Evolutionary conservation across 2,329 filamentous ascomycete genomes (phyloP).

Genomic region (Aspergillaceae sp.): DNA sequence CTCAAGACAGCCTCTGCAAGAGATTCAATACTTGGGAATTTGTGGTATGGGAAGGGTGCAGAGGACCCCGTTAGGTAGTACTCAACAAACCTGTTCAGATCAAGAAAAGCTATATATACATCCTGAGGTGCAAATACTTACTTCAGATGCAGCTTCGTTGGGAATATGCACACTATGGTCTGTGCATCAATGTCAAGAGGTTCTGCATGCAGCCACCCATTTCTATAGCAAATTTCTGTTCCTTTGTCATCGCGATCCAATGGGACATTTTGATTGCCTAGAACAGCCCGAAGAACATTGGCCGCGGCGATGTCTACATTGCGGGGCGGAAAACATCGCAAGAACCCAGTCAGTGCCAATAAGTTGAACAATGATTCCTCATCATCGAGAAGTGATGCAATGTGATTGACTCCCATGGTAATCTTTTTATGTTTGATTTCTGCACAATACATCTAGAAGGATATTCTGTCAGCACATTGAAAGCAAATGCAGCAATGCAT

Average conservation of each 20-base stretch:
- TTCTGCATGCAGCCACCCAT: constrained; percentile 6
- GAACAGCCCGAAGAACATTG: constrained; percentile 4
- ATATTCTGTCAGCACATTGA: background rate
- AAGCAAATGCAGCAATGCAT: background rate
- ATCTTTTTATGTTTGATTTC: background rate
- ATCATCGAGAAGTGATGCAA: background rate
- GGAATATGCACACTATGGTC: constrained; percentile 4
- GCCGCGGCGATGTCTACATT: background rate
- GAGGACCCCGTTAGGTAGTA: constrained; percentile 2
- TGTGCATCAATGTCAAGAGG: constrained; percentile 1
- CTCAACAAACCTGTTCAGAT: constrained; percentile 6
- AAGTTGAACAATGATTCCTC: background rate
- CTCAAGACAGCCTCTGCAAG: constrained; percentile 3
- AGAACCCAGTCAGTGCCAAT: background rate
- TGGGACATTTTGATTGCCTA: constrained; percentile 5
- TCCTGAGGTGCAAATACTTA: background rate
- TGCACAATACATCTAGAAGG: background rate
- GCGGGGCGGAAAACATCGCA: background rate
- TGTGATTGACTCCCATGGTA: background rate
- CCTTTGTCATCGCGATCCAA: constrained; percentile 4
- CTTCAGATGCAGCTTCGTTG: constrained; percentile 7
- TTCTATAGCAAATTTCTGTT: constrained; percentile 4
- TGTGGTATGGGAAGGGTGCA: constrained; percentile 5
- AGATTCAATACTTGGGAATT: constrained; percentile 4
- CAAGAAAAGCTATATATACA: background rate